These are phyloP conservation scores for Brassica balearica DNA, from an alignment of 441 rosid genomes.

Conservation along the genomic window DNA sequence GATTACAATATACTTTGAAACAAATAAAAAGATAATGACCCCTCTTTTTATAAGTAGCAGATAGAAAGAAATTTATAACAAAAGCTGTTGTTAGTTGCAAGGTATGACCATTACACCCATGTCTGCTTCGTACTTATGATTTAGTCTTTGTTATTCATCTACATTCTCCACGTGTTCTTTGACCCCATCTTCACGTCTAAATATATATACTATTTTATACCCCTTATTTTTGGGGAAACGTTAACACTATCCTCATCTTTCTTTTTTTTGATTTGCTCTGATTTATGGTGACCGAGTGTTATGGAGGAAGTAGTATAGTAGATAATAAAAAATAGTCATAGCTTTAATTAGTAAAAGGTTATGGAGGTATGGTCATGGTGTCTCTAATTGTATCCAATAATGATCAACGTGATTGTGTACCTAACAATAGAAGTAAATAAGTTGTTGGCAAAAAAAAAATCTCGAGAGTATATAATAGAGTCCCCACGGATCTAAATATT, in stretches of 20 bases:
- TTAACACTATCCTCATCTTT: no score
- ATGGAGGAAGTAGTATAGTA: no score
- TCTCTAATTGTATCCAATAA: conserved; percentile 2
- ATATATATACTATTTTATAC: no score
- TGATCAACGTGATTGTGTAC: conserved; percentile 13
- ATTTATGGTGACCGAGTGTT: no score
- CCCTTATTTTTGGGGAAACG: no score
- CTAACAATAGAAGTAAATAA: background rate
- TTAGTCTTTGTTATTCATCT: background rate
- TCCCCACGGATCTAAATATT: conserved; percentile 26
- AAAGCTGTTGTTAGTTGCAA: background rate
- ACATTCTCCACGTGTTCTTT: conserved; percentile 11
- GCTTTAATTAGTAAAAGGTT: no score
- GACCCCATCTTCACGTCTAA: background rate
- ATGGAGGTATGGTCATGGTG: no score
- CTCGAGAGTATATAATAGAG: background rate
- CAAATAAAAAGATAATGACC: background rate
- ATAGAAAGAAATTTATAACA: background rate
- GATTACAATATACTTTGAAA: background rate
- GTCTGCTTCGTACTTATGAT: conserved; percentile 18
- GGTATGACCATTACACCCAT: background rate
- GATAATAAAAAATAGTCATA: background rate
- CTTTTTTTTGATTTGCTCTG: no score
- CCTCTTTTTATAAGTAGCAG: background rate
- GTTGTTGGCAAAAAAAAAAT: background rate